Percentiles rank a stretch among this genome's conserved stretches.
Evolutionary conservation across 2,329 filamentous ascomycete species (phyloP).

Genomic region (Sporothrix inflata): DNA sequence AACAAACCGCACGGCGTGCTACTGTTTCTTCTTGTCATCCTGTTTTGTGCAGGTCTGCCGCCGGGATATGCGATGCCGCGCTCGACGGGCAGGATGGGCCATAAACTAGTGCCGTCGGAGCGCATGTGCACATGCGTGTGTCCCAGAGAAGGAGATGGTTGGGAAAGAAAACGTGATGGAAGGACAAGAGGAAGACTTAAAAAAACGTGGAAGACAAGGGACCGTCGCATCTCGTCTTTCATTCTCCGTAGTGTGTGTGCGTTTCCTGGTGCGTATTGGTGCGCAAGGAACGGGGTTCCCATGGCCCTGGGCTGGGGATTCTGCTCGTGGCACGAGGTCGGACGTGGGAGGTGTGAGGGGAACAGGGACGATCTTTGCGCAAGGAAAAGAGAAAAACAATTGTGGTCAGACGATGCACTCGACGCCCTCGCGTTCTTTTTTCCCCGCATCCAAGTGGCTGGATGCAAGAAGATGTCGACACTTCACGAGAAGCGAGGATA

Average conservation of each 20-base stretch:
- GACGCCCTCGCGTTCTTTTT: background rate
- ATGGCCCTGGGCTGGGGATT: slow-evolving; percentile 1
- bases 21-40: background rate
- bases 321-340: background rate
- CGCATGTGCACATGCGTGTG: background rate
- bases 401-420: background rate
- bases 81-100: background rate
- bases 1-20: background rate
- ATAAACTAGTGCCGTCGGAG: background rate
- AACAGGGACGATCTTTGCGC: background rate
- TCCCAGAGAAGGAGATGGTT: background rate
- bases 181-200: background rate
- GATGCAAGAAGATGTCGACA: background rate
- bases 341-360: background rate
- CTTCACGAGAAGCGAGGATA: background rate
- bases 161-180: background rate
- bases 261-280: background rate
- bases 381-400: background rate
- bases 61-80: background rate
- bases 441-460: background rate
- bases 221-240: background rate
- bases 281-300: slow-evolving; percentile 4
- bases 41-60: background rate
- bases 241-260: background rate
- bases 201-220: slow-evolving; percentile 19